Percentiles rank a stretch among this genome's conserved stretches.
phyloP scores from a whole-genome alignment of 108 stramenopile species.

The Conticribra guillardii region DNA sequence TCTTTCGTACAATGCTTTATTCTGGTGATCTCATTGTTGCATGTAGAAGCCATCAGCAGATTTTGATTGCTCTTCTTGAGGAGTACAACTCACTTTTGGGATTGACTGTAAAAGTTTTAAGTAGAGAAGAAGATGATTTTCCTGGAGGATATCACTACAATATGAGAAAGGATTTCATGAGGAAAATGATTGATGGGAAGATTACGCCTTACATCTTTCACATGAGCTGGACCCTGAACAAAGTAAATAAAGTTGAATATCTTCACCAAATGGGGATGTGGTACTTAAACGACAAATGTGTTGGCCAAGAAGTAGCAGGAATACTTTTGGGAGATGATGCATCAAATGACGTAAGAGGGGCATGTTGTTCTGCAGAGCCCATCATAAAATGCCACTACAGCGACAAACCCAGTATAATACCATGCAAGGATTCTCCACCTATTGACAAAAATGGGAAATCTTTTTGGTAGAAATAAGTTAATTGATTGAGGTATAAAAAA shows the following conservation, averaged over 20 bases:
- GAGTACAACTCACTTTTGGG: conserved; percentile 68
- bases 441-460: conserved; percentile 48
- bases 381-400: conserved; percentile 57
- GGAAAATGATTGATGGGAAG: conserved; percentile 33
- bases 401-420: conserved; percentile 72
- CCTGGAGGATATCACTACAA: conserved; percentile 62
- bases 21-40: conserved; percentile 65
- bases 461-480: conserved; percentile 48
- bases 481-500: too few species aligned
- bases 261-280: conserved; percentile 82
- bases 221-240: conserved; percentile 86
- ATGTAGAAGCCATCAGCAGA: conserved; percentile 72
- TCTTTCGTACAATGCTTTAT: conserved; percentile 60
- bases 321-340: conserved; percentile 19
- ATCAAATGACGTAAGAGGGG: background rate
- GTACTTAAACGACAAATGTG: conserved; percentile 63
- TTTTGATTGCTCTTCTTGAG: conserved; percentile 57
- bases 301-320: conserved; percentile 27
- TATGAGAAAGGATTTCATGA: conserved; percentile 44
- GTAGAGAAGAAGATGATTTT: conserved; percentile 58
- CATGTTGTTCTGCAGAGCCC: conserved; percentile 61
- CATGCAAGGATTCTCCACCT: conserved; percentile 54
- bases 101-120: conserved; percentile 68
- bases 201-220: conserved; percentile 51
- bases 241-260: conserved; percentile 77